Conservation (phyloP, 352 stramenopile genomes). For the Phytophthora capsici region DNA sequence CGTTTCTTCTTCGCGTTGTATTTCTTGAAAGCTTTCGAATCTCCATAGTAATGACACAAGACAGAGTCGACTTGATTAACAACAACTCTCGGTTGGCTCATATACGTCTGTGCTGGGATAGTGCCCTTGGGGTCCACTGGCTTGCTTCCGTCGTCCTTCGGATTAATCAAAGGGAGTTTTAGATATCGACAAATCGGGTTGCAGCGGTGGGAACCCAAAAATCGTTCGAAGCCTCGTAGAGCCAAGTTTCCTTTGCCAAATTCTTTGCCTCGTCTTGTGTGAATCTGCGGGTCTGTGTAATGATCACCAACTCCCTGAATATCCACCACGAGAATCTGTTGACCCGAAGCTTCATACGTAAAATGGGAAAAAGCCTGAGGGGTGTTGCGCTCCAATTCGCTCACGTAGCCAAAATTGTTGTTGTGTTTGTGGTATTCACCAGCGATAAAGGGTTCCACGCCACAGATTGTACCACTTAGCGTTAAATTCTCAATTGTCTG, state of each 20-base stretch:
- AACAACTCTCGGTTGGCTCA: slow-evolving; percentile 63
- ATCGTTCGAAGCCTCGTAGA: slow-evolving; percentile 72
- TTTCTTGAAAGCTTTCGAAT: slow-evolving; percentile 73
- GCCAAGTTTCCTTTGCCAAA: slow-evolving; percentile 87
- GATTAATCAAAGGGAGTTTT: slow-evolving; percentile 75
- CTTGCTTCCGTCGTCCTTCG: slow-evolving; percentile 51
- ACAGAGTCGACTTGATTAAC: slow-evolving; percentile 69
- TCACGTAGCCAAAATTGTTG: slow-evolving; percentile 87
- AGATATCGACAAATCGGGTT: slow-evolving; percentile 85
- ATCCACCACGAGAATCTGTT: slow-evolving; percentile 93
- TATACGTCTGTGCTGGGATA: slow-evolving; percentile 72
- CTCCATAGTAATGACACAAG: slow-evolving; percentile 76
- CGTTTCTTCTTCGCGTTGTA: slow-evolving; percentile 62
- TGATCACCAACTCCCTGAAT: slow-evolving; percentile 95
- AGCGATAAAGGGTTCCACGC: slow-evolving; percentile 79
- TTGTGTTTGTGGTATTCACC: slow-evolving; percentile 88
- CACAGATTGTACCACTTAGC: slow-evolving; percentile 73
- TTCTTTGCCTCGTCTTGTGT: slow-evolving; percentile 79
- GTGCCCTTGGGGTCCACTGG: slow-evolving; percentile 61
- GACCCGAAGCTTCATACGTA: slow-evolving; percentile 92
- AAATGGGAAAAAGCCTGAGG: slow-evolving; percentile 92
- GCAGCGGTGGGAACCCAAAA: slow-evolving; percentile 79
- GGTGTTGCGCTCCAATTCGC: slow-evolving; percentile 79
- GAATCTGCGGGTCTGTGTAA: slow-evolving; percentile 96
- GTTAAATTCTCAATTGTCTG: slow-evolving; percentile 50